Percentiles rank a stretch among this genome's conserved stretches.
Evolutionary conservation across 176 grass and related monocot species (phyloP).

Genomic region (Tillandsia leiboldiana): DNA sequence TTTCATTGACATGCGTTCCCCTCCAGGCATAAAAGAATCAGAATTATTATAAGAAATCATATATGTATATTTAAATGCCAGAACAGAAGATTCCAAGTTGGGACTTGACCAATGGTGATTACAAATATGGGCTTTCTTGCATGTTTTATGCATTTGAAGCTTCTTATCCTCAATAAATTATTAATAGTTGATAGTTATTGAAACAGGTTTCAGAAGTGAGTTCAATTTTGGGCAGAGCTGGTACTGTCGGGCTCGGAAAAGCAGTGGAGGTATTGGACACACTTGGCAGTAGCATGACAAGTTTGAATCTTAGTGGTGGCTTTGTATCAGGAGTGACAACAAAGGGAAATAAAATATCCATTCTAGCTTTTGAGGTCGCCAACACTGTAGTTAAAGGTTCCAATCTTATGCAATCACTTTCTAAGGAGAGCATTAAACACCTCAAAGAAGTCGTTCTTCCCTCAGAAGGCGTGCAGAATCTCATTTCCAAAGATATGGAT

Average conservation of each 20-base stretch:
- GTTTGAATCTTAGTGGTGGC: conserved; percentile 53
- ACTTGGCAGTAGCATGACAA: conserved; percentile 96
- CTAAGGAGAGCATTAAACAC: conserved; percentile 86
- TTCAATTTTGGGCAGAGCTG: conserved; percentile 72
- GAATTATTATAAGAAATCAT: too few species aligned
- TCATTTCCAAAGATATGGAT: conserved; percentile 95
- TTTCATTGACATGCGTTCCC: too few species aligned
- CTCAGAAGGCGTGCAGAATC: conserved; percentile 80
- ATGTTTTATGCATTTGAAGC: too few species aligned
- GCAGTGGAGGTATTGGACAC: conserved; percentile 94
- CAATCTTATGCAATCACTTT: conserved; percentile 84
- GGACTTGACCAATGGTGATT: neutral
- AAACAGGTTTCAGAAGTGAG: conserved; percentile 80
- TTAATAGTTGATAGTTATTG: neutral
- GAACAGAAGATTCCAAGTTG: too few species aligned
- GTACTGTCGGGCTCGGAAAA: conserved; percentile 65
- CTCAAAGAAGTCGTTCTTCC: conserved; percentile 86
- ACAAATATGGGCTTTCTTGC: neutral
- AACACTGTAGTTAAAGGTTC: conserved; percentile 92
- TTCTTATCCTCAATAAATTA: neutral
- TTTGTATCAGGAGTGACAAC: conserved; percentile 67
- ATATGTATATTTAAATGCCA: too few species aligned
- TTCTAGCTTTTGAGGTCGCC: conserved; percentile 96
- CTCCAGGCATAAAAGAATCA: too few species aligned
- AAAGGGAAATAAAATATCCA: conserved; percentile 80